Conservation (phyloP, 2,329 filamentous ascomycete genomes). For the Arthroderma sp. region DNA sequence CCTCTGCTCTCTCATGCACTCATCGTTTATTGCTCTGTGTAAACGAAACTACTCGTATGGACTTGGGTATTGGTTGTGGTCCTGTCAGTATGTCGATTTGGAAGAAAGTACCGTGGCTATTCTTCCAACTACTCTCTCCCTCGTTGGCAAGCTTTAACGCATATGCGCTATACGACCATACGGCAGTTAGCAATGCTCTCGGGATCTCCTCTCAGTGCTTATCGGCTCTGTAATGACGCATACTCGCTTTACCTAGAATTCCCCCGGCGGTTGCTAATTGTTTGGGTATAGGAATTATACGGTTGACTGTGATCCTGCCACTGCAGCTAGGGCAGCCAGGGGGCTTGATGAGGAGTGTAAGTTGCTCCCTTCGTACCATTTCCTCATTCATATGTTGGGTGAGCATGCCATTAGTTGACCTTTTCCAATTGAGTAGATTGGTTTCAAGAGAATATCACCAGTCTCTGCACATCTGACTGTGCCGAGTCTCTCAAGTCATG, state of each 20-base stretch:
- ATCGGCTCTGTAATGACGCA: conserved; percentile 8
- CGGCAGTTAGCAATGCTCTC: conserved; percentile 6
- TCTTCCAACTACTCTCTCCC: neutral
- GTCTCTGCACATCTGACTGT: conserved; percentile 9
- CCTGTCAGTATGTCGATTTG: too few relatives aligned
- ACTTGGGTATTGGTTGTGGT: too few relatives aligned
- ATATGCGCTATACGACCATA: conserved; percentile 10
- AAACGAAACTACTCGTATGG: too few relatives aligned
- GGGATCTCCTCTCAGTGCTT: conserved; percentile 10
- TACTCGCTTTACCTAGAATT: neutral
- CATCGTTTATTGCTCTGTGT: too few relatives aligned
- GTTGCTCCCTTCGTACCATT: neutral
- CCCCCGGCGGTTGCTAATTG: neutral
- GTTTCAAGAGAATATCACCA: conserved; percentile 9
- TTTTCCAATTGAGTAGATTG: conserved; percentile 5
- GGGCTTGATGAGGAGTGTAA: conserved; percentile 10
- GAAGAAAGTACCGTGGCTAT: too few relatives aligned
- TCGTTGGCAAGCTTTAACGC: conserved; percentile 9
- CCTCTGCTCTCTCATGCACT: too few relatives aligned
- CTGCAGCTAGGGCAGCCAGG: conserved; percentile 9
- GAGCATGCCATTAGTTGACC: conserved; percentile 1
- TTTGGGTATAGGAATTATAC: conserved; percentile 9
- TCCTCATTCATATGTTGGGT: neutral
- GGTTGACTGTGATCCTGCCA: conserved; percentile 9
- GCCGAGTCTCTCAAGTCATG: conserved; percentile 8